Conservation (phyloP, 1,139 yeast species). For the Protomyces inouyei region DNA sequence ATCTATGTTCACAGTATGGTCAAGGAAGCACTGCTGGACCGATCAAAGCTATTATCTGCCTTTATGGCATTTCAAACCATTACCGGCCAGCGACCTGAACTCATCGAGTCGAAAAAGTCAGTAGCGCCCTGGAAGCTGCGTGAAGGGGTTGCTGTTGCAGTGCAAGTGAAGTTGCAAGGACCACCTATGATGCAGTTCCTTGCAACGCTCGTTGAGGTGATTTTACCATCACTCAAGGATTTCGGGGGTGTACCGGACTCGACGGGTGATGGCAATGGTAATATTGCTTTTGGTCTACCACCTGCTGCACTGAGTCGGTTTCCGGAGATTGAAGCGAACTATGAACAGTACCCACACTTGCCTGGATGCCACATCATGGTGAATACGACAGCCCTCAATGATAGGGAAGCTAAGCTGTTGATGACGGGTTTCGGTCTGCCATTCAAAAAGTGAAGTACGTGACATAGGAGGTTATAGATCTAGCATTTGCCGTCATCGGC, state of each 20-base stretch:
- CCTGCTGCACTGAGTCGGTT: constrained; percentile 73
- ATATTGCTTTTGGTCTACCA: constrained; percentile 75
- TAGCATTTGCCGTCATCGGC: neutral
- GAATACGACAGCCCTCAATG: constrained; percentile 86
- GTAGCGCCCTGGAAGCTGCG: constrained; percentile 85
- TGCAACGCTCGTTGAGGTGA: constrained; percentile 81
- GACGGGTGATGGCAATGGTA: constrained; percentile 82
- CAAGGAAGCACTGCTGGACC: constrained; percentile 65
- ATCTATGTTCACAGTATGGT: constrained; percentile 73
- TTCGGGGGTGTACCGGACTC: constrained; percentile 70
- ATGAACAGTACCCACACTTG: constrained; percentile 81
- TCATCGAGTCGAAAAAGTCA: constrained; percentile 69
- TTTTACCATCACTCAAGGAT: constrained; percentile 86
- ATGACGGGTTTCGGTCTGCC: constrained; percentile 81
- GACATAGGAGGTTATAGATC: neutral
- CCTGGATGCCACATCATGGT: constrained; percentile 83
- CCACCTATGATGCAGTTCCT: constrained; percentile 81
- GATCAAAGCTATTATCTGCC: constrained; percentile 72
- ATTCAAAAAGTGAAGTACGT: constrained; percentile 41
- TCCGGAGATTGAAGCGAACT: constrained; percentile 90
- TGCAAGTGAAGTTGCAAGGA: constrained; percentile 72
- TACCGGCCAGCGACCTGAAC: constrained; percentile 78
- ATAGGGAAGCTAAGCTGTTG: constrained; percentile 82
- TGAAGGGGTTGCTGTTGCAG: constrained; percentile 88
- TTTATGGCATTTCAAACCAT: constrained; percentile 82